These are phyloP conservation scores for Solanum virginianum DNA, from an alignment of 257 asterid genomes.

Conservation along the genomic window DNA sequence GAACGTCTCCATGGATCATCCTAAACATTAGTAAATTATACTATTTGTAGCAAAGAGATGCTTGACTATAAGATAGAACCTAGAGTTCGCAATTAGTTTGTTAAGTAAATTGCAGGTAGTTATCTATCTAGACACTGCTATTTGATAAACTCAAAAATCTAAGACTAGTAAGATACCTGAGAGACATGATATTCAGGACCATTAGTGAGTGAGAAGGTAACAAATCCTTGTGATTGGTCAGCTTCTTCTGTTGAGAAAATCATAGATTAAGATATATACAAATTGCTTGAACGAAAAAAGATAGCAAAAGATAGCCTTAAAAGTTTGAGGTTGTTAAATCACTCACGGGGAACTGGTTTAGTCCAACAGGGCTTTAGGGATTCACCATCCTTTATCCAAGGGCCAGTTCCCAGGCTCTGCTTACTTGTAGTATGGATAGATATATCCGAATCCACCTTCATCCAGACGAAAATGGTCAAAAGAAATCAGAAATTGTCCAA, in stretches of 20 bases:
- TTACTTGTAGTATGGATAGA: background rate
- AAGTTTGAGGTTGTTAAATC: background rate
- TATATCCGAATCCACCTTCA: background rate
- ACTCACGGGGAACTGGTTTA: conserved; percentile 65
- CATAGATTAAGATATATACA: background rate
- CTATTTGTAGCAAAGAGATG: background rate
- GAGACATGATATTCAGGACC: conserved; percentile 99
- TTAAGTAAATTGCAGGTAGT: background rate
- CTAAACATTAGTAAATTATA: background rate
- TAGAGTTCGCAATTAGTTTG: background rate
- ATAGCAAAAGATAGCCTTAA: background rate
- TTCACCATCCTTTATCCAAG: conserved; percentile 58
- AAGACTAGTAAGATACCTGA: conserved; percentile 39
- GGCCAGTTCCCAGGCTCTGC: conserved; percentile 23
- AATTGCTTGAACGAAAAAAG: background rate
- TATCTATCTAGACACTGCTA: background rate
- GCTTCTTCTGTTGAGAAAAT: conserved; percentile 46
- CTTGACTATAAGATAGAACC: background rate
- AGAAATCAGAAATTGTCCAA: background rate
- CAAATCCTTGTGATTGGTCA: conserved; percentile 65
- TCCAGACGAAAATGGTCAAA: background rate
- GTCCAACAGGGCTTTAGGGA: conserved; percentile 79
- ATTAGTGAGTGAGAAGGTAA: conserved; percentile 79
- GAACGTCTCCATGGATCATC: background rate
- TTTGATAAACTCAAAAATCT: background rate